Evolutionary conservation across 2,329 filamentous ascomycete genomes (phyloP).

Genomic region (Ceratocystis papillata): DNA sequence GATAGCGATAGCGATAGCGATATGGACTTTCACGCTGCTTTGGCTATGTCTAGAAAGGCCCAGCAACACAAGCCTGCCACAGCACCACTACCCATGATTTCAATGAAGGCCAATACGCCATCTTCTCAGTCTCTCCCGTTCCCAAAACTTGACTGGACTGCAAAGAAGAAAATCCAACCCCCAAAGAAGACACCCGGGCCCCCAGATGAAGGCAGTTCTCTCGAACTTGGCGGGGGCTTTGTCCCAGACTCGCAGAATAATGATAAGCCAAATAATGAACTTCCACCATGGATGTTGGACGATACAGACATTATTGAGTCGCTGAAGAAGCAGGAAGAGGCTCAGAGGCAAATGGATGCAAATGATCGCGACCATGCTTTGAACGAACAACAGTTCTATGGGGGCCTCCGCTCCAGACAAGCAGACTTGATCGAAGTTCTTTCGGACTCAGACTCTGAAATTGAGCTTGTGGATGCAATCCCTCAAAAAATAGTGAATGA

Average conservation of each 20-base stretch:
- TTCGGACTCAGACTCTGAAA: constrained; percentile 44
- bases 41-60: constrained; percentile 43
- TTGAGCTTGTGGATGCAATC: constrained; percentile 44
- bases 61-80: constrained; percentile 10
- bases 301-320: constrained; percentile 55
- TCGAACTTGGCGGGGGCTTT: constrained; percentile 19
- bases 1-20: constrained; percentile 57
- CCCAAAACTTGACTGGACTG: constrained; percentile 60
- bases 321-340: constrained; percentile 47
- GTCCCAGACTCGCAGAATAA: constrained; percentile 27
- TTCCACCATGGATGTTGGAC: constrained; percentile 66
- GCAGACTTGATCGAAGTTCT: constrained; percentile 51
- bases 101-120: constrained; percentile 29
- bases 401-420: constrained; percentile 31
- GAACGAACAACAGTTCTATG: constrained; percentile 38
- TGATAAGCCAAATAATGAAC: constrained; percentile 40
- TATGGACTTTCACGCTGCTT: constrained; percentile 64
- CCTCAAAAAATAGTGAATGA: too few species aligned
- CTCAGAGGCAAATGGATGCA: constrained; percentile 50
- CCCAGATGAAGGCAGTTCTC: neutral
- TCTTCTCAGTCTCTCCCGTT: constrained; percentile 81
- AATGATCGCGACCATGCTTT: constrained; percentile 48
- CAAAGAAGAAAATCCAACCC: neutral
- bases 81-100: constrained; percentile 6
- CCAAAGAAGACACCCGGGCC: neutral